Evolutionary conservation across 495 filamentous ascomycete genomes (phyloP).

Genomic region (Neurospora discreta): DNA sequence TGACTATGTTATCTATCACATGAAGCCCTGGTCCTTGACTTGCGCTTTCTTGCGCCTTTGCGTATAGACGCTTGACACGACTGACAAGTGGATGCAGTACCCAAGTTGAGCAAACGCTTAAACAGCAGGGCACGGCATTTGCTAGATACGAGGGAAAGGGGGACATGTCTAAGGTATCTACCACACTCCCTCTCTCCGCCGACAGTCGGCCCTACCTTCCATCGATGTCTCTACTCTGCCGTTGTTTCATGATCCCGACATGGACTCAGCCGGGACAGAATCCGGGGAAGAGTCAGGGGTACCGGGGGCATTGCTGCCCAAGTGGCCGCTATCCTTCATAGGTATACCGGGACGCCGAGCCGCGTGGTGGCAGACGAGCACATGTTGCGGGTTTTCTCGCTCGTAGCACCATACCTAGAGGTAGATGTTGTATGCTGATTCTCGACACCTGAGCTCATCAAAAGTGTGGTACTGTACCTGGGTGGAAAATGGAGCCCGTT

Average conservation of each 20-base stretch:
- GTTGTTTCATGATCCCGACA: background rate
- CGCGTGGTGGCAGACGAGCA: constrained; percentile 5
- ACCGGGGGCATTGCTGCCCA: constrained; percentile 41
- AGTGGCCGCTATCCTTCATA: constrained; percentile 14
- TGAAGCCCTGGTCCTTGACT: background rate
- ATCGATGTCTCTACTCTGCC: background rate
- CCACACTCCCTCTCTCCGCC: background rate
- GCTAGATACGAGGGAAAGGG: background rate
- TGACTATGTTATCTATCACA: background rate
- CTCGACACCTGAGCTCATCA: background rate
- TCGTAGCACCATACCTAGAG: background rate
- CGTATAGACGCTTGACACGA: background rate
- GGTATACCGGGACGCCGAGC: background rate
- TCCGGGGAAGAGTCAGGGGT: constrained; percentile 21
- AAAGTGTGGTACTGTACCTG: background rate
- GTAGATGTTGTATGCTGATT: background rate
- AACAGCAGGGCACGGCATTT: background rate
- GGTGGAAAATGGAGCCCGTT: background rate
- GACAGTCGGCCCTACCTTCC: constrained; percentile 2
- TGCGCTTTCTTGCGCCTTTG: background rate
- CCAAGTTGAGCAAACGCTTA: background rate
- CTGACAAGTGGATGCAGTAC: background rate
- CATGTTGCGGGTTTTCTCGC: background rate
- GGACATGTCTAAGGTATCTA: background rate
- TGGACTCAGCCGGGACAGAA: background rate